phyloP scores from a whole-genome alignment of 2,329 filamentous ascomycete species.

The Xylariaceae sp. region DNA sequence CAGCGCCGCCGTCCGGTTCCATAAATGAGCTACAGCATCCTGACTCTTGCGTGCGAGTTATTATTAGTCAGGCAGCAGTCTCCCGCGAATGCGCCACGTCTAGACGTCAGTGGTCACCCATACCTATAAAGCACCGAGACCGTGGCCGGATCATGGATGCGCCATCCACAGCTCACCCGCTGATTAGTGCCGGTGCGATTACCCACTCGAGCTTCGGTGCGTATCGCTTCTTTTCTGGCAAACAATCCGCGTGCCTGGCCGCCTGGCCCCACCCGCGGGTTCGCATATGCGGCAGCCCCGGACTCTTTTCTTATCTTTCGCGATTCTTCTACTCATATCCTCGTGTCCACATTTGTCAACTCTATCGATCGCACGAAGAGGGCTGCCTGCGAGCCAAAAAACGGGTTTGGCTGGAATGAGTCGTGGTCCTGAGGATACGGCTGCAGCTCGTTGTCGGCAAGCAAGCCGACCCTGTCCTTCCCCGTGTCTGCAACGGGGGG shows the following conservation, averaged over 20 bases:
- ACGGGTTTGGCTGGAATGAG: constrained; percentile 44
- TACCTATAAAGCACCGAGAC: too few species aligned
- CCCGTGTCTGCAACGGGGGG: constrained; percentile 25
- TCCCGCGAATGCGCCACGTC: too few species aligned
- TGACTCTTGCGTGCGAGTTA: too few species aligned
- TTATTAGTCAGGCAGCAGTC: too few species aligned
- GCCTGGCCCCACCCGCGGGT: too few species aligned
- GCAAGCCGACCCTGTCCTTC: constrained; percentile 22
- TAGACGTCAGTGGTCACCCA: too few species aligned
- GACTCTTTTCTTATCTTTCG: background rate
- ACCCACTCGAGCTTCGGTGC: too few species aligned
- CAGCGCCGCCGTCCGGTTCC: too few species aligned
- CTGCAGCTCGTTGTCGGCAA: constrained; percentile 28
- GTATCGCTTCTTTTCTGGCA: background rate
- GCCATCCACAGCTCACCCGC: too few species aligned
- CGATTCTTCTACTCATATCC: background rate
- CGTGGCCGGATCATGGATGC: too few species aligned
- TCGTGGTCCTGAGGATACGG: constrained; percentile 20
- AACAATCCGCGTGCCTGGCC: background rate
- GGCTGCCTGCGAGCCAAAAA: constrained; percentile 39
- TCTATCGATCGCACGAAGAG: constrained; percentile 33
- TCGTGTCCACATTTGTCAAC: background rate
- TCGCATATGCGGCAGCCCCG: background rate
- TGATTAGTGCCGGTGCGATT: too few species aligned
- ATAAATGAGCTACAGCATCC: too few species aligned